Evolutionary conservation across 2,329 filamentous ascomycete genomes (phyloP).

Genomic region (Myotisia sp.): DNA sequence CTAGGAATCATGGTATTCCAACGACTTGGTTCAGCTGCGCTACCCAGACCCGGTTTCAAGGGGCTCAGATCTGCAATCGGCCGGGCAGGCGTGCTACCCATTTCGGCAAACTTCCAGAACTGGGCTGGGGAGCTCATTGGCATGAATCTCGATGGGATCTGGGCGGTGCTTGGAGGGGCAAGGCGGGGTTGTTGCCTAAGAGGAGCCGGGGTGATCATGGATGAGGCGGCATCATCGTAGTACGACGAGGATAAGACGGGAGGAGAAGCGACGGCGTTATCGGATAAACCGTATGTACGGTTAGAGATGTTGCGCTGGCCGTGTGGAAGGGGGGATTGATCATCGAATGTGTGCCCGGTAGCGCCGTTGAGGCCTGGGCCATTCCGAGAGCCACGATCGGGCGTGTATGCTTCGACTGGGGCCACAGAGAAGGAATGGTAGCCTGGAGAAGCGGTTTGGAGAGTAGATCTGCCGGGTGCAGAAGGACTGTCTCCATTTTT

Average conservation of each 20-base stretch:
- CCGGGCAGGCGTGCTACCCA: conserved; percentile 32
- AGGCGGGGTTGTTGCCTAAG: conserved; percentile 35
- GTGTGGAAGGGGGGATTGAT: conserved; percentile 22
- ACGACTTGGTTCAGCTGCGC: conserved; percentile 16
- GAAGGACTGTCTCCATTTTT: conserved; percentile 24
- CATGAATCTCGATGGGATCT: conserved; percentile 38
- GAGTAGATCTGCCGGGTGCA: conserved; percentile 25
- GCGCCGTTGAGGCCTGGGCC: conserved; percentile 18
- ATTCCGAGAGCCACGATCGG: conserved; percentile 31
- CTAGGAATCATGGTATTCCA: conserved; percentile 24
- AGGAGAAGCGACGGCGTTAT: conserved; percentile 29
- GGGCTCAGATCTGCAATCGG: conserved; percentile 34
- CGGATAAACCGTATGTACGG: conserved; percentile 28
- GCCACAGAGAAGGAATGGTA: conserved; percentile 31
- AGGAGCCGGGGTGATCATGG: conserved; percentile 36
- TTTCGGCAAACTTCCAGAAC: conserved; percentile 37
- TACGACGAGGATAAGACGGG: conserved; percentile 36
- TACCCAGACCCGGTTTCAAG: conserved; percentile 29
- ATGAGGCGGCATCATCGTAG: conserved; percentile 33
- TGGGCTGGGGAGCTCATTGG: conserved; percentile 37
- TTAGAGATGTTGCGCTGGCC: conserved; percentile 16
- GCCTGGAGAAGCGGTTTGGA: conserved; percentile 26
- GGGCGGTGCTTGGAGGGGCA: conserved; percentile 35
- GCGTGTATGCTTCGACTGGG: conserved; percentile 34
- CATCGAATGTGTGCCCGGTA: conserved; percentile 24